These are phyloP conservation scores for Lactarius pseudohatsudake DNA, from an alignment of 768 basidiomycete genomes.

Conservation along the genomic window DNA sequence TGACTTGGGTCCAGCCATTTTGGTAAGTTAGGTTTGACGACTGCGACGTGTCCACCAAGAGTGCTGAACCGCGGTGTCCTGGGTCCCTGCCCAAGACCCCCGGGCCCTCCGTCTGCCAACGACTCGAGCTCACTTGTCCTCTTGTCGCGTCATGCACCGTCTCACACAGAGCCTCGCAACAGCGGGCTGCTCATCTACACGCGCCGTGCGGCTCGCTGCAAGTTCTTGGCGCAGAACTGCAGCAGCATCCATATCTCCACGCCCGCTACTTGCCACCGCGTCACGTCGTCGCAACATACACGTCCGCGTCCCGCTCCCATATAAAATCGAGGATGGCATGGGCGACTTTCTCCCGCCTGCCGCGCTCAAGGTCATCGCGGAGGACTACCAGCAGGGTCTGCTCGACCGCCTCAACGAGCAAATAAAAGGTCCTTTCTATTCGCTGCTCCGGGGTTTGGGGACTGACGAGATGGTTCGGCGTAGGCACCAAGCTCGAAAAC, in stretches of 20 bases:
- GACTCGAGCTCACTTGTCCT: neutral
- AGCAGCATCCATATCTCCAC: neutral
- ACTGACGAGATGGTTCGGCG: slow-evolving; percentile 5
- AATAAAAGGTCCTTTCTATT: slow-evolving; percentile 56
- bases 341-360: slow-evolving; percentile 74
- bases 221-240: neutral
- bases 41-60: neutral
- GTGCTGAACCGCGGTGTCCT: neutral
- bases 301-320: slow-evolving; percentile 55
- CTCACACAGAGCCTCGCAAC: slow-evolving; percentile 16
- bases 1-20: slow-evolving; percentile 43
- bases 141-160: slow-evolving; percentile 14
- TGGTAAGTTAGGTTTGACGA: neutral
- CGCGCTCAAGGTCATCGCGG: slow-evolving; percentile 69
- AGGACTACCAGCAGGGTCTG: slow-evolving; percentile 86
- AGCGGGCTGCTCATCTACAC: slow-evolving; percentile 1
- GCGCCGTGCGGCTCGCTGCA: neutral
- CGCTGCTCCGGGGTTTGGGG: neutral
- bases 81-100: neutral
- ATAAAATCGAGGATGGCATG: slow-evolving; percentile 67
- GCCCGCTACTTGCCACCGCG: slow-evolving; percentile 22
- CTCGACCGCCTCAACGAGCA: slow-evolving; percentile 74
- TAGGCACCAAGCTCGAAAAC: slow-evolving; percentile 57
- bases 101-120: neutral
- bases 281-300: slow-evolving; percentile 44